Evolutionary conservation across 192 early-diverging fungal genomes (phyloP).

Genomic region (Umbelopsis sp.): DNA sequence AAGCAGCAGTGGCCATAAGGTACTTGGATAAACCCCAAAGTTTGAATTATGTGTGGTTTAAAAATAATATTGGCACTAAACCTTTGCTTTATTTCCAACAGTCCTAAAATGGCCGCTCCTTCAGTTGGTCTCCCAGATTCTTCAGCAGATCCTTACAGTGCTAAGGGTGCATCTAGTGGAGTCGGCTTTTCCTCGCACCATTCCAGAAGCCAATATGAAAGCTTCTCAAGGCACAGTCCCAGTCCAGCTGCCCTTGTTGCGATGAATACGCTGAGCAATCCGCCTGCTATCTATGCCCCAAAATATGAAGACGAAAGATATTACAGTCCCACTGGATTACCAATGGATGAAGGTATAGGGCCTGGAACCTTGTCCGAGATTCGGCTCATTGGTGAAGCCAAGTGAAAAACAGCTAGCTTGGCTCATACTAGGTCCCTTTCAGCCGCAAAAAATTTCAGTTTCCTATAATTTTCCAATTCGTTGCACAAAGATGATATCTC

Average conservation of each 20-base stretch:
- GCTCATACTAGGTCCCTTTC: not conserved
- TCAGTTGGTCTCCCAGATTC: conserved; percentile 11
- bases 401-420: conserved; percentile 16
- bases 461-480: not conserved
- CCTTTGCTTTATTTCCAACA: not conserved
- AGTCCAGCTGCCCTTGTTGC: conserved; percentile 7
- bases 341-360: conserved; percentile 5
- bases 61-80: not conserved
- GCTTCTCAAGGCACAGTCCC: not conserved
- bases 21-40: not conserved
- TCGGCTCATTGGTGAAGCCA: conserved; percentile 11
- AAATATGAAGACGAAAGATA: not conserved
- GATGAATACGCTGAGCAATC: not conserved
- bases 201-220: not conserved
- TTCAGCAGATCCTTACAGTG: conserved; percentile 11
- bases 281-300: not conserved
- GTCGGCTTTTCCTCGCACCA: not conserved
- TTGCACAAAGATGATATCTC: not conserved
- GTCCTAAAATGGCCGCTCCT: conserved; percentile 11
- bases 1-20: conserved; percentile 24
- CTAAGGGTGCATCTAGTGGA: not conserved
- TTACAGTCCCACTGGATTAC: conserved; percentile 2
- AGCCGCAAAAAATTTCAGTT: not conserved
- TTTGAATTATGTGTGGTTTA: not conserved
- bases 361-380: conserved; percentile 16